These are phyloP conservation scores for Candida sojae DNA, from an alignment of 1,139 yeast species.

Conservation along the genomic window DNA sequence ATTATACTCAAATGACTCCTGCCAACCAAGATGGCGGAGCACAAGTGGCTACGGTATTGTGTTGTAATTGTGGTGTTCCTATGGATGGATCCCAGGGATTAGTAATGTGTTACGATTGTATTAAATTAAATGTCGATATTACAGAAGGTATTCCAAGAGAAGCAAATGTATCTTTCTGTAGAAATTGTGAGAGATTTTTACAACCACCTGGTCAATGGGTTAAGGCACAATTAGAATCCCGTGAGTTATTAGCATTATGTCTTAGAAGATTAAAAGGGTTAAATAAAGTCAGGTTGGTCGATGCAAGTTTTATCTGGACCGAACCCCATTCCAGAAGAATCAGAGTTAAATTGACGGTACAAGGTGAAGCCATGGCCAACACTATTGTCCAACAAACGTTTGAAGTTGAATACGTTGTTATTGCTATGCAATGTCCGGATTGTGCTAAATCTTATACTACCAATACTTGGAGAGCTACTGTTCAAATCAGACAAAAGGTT, in stretches of 20 bases:
- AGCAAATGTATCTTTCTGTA: slow-evolving; percentile 87
- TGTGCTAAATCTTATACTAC: slow-evolving; percentile 97
- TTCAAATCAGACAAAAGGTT: slow-evolving; percentile 96
- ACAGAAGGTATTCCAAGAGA: slow-evolving; percentile 97
- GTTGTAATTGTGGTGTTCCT: slow-evolving; percentile 98
- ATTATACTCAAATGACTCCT: slow-evolving; percentile 46
- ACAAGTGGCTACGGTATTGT: slow-evolving; percentile 75
- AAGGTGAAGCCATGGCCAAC: slow-evolving; percentile 93
- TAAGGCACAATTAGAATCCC: slow-evolving; percentile 83
- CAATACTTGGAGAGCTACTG: slow-evolving; percentile 96
- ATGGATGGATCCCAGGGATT: slow-evolving; percentile 94
- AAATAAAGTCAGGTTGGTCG: slow-evolving; percentile 83
- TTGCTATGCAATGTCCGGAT: slow-evolving; percentile 98
- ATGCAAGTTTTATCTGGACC: slow-evolving; percentile 97
- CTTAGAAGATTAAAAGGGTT: slow-evolving; percentile 86
- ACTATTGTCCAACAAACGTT: slow-evolving; percentile 93
- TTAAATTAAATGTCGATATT: slow-evolving; percentile 88
- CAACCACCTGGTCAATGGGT: slow-evolving; percentile 97
- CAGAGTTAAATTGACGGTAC: slow-evolving; percentile 87
- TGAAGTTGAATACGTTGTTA: slow-evolving; percentile 91
- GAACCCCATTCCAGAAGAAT: slow-evolving; percentile 98
- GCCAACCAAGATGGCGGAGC: slow-evolving; percentile 23
- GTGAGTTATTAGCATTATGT: slow-evolving; percentile 90
- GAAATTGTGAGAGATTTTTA: slow-evolving; percentile 94
- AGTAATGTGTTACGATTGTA: slow-evolving; percentile 98